Evolutionary conservation across 345 rosid genomes (phyloP).

Genomic region (Euphorbia peplus): DNA sequence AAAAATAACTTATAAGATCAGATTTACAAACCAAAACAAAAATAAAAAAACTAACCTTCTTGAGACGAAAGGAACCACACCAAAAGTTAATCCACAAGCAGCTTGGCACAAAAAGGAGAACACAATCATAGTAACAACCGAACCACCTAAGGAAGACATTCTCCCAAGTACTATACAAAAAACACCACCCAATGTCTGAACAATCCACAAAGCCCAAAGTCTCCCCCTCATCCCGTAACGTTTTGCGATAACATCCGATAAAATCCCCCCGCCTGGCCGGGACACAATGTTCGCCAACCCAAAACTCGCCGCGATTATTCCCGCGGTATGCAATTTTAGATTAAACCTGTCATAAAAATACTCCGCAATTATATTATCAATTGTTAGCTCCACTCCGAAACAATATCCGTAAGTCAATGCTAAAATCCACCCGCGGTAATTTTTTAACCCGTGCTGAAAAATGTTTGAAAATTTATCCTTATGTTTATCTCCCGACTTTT

Average conservation of each 20-base stretch:
- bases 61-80: slow-evolving; percentile 89
- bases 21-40: too few species aligned
- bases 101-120: slow-evolving; percentile 89
- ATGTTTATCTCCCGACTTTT: slow-evolving; percentile 62
- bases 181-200: slow-evolving; percentile 71
- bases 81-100: slow-evolving; percentile 82
- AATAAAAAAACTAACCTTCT: slow-evolving; percentile 11
- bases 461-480: slow-evolving; percentile 55
- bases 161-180: slow-evolving; percentile 56
- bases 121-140: slow-evolving; percentile 58
- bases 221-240: slow-evolving; percentile 89
- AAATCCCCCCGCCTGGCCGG: slow-evolving; percentile 70
- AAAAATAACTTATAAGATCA: not conserved
- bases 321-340: slow-evolving; percentile 71
- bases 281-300: slow-evolving; percentile 78
- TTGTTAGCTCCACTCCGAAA: slow-evolving; percentile 80
- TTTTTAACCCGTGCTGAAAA: slow-evolving; percentile 44
- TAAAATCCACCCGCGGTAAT: slow-evolving; percentile 89
- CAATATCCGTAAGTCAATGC: slow-evolving; percentile 89
- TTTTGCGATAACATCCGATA: slow-evolving; percentile 57
- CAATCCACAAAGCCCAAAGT: slow-evolving; percentile 75
- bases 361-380: slow-evolving; percentile 81
- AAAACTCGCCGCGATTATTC: slow-evolving; percentile 81
- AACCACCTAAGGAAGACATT: slow-evolving; percentile 42
- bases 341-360: slow-evolving; percentile 82